These are phyloP conservation scores for Cystobasidium slooffiae DNA, from an alignment of 1,284 basidiomycete species.

Conservation along the genomic window DNA sequence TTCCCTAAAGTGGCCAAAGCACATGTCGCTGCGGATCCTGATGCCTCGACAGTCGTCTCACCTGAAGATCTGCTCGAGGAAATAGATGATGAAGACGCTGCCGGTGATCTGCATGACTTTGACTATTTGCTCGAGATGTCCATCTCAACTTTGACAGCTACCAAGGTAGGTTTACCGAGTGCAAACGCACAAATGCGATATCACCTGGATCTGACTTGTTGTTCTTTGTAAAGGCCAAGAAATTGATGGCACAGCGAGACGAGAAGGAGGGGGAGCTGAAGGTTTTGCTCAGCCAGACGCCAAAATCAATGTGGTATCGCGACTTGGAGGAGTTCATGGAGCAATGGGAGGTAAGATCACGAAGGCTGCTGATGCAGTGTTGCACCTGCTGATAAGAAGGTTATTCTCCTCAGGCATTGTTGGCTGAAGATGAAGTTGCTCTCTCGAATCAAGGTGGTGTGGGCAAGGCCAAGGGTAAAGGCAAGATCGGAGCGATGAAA, in stretches of 20 bases:
- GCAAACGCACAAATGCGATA: conserved; percentile 19
- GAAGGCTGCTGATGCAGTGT: background rate
- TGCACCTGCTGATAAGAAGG: background rate
- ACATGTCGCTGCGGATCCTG: conserved; percentile 69
- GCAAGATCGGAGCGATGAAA: conserved; percentile 35
- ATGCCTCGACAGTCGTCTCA: conserved; percentile 42
- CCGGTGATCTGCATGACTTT: conserved; percentile 70
- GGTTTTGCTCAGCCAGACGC: conserved; percentile 74
- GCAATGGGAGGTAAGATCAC: conserved; percentile 76
- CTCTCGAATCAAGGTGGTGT: background rate
- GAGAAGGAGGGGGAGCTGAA: conserved; percentile 85
- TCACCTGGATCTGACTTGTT: conserved; percentile 46
- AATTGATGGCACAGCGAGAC: conserved; percentile 76
- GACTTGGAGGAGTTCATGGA: conserved; percentile 83
- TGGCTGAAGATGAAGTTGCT: conserved; percentile 29
- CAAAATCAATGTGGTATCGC: conserved; percentile 85
- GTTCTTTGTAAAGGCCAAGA: conserved; percentile 70
- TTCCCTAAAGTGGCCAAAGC: conserved; percentile 80
- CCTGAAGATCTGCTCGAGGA: conserved; percentile 67
- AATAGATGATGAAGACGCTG: conserved; percentile 60
- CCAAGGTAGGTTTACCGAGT: conserved; percentile 68
- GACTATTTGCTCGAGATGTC: conserved; percentile 96
- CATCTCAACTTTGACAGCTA: conserved; percentile 90
- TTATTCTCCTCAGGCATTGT: conserved; percentile 1
- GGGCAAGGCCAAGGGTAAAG: conserved; percentile 36